Percentiles rank a stretch among this genome's conserved stretches.
Conservation (phyloP, 805 yeast species). For the Yarrowia porcina region DNA sequence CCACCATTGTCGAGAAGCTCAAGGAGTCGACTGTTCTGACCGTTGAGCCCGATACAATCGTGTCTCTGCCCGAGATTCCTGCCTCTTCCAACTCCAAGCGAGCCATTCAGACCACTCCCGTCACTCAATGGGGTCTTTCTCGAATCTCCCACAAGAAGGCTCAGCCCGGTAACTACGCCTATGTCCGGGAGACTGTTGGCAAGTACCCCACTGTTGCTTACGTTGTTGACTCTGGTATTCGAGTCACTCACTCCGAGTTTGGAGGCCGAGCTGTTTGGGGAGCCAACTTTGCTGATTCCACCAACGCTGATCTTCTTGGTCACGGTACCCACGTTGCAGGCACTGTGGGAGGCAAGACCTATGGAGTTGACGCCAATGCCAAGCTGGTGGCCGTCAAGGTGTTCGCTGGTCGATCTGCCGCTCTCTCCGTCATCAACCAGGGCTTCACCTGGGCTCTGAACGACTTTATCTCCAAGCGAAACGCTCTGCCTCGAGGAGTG, state of each 20-base stretch:
- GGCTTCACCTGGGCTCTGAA: constrained; percentile 20
- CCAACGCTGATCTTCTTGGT: constrained; percentile 81
- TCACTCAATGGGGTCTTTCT: constrained; percentile 93
- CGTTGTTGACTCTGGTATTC: constrained; percentile 87
- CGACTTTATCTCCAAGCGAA: constrained; percentile 40
- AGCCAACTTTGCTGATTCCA: constrained; percentile 69
- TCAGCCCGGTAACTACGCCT: neutral
- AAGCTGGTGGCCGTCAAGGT: constrained; percentile 59
- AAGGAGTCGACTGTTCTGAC: constrained; percentile 31
- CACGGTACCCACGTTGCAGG: constrained; percentile 98
- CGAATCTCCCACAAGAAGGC: constrained; percentile 57
- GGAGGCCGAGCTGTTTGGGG: constrained; percentile 87
- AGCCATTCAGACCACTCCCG: constrained; percentile 55
- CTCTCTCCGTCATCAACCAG: constrained; percentile 23
- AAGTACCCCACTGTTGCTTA: constrained; percentile 57
- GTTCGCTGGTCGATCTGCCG: constrained; percentile 43
- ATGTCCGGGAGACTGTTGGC: constrained; percentile 2
- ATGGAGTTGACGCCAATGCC: constrained; percentile 58
- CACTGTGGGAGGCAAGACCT: constrained; percentile 47
- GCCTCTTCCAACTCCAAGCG: neutral
- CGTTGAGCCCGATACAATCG: constrained; percentile 74
- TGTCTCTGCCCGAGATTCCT: constrained; percentile 2
- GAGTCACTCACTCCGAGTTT: constrained; percentile 70
- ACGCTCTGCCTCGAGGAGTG: constrained; percentile 36
- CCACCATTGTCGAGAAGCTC: constrained; percentile 10